phyloP scores from a whole-genome alignment of 2,329 filamentous ascomycete species.

The Neopestalotiopsis clavispora region DNA sequence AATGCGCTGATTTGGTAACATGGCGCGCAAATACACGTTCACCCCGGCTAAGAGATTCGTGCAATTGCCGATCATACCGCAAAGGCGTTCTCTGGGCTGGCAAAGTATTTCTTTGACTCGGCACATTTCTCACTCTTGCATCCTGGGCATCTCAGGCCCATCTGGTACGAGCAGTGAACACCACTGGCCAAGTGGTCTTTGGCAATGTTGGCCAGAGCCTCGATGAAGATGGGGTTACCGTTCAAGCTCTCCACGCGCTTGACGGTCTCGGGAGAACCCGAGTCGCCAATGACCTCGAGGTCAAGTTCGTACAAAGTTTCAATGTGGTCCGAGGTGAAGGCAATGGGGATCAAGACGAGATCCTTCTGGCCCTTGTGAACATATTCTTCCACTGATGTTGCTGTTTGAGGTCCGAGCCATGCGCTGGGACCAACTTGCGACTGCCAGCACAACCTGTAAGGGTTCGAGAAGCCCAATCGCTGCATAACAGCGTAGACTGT shows the following conservation, averaged over 20 bases:
- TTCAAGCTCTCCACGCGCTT: conserved; percentile 94
- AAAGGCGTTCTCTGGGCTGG: conserved; percentile 35
- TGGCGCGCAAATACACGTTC: neutral
- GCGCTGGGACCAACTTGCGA: conserved; percentile 95
- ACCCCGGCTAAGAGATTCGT: neutral
- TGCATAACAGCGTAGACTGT: conserved; percentile 98
- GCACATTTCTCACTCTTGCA: conserved; percentile 89
- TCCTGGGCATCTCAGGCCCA: conserved; percentile 89
- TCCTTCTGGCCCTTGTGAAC: conserved; percentile 91
- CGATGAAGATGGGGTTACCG: conserved; percentile 87
- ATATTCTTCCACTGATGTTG: conserved; percentile 85
- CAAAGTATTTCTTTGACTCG: conserved; percentile 75
- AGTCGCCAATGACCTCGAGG: conserved; percentile 91
- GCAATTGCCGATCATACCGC: conserved; percentile 23
- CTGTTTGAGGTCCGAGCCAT: conserved; percentile 95
- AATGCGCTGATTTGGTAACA: neutral
- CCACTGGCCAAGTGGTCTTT: conserved; percentile 77
- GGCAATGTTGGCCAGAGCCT: conserved; percentile 86
- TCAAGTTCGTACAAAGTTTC: conserved; percentile 96
- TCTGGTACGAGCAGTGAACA: conserved; percentile 74
- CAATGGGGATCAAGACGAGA: conserved; percentile 89
- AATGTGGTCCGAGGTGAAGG: conserved; percentile 98
- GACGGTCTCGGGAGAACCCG: conserved; percentile 75
- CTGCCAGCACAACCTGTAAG: conserved; percentile 95
- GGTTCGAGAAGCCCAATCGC: conserved; percentile 83